Conservation (phyloP, 768 basidiomycete genomes). For the Mycena chlorophos region DNA sequence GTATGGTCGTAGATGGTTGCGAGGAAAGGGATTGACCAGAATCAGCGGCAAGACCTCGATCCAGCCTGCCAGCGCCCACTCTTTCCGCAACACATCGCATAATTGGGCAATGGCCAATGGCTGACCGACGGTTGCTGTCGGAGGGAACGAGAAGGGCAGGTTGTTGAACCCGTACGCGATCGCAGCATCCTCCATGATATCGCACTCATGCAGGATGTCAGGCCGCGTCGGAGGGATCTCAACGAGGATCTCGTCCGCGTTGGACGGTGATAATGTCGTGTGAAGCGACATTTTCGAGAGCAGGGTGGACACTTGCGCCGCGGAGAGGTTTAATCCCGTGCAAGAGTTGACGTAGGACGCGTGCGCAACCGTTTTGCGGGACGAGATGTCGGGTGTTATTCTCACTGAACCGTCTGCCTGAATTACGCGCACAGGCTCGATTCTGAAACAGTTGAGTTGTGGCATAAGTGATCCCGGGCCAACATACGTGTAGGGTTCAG, state of each 20-base stretch:
- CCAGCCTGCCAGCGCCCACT: conserved; percentile 97
- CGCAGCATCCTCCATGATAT: conserved; percentile 97
- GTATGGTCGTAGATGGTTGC: not conserved
- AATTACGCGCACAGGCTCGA: conserved; percentile 89
- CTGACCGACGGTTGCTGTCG: conserved; percentile 93
- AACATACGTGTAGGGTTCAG: conserved; percentile 86
- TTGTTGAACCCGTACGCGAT: conserved; percentile 99
- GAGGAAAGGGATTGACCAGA: conserved; percentile 55
- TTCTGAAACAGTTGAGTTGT: conserved; percentile 44
- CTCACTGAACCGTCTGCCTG: conserved; percentile 73
- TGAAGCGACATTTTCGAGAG: conserved; percentile 83
- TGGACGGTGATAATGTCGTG: conserved; percentile 50
- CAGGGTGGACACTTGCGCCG: conserved; percentile 66
- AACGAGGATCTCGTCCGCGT: conserved; percentile 71
- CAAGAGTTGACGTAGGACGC: conserved; percentile 95
- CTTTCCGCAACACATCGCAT: conserved; percentile 80
- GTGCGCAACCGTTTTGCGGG: conserved; percentile 69
- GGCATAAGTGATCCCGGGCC: not conserved
- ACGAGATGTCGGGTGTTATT: conserved; percentile 80
- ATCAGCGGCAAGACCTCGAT: conserved; percentile 93
- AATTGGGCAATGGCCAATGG: conserved; percentile 88
- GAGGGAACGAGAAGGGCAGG: conserved; percentile 86
- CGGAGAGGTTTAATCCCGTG: conserved; percentile 75
- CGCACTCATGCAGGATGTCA: conserved; percentile 97
- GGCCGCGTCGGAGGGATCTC: conserved; percentile 92